Percentiles rank a stretch among this genome's conserved stretches.
Conservation (phyloP, 306 rosid genomes). For the Rosa persica region DNA sequence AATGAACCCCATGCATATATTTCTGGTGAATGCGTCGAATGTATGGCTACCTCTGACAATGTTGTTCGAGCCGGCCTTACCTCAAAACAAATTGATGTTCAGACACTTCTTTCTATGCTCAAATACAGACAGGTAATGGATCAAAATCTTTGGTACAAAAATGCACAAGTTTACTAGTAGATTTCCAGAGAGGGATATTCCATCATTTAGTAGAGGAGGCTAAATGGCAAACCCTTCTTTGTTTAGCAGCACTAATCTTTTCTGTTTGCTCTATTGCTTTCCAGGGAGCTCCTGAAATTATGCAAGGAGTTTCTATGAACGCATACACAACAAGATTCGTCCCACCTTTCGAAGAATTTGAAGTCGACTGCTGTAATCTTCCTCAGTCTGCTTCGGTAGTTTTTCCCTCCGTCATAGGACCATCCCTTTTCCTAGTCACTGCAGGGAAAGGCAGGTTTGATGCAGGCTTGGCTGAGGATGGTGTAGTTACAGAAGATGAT, state of each 20-base stretch:
- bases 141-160: background rate
- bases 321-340: slow-evolving; percentile 31
- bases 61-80: slow-evolving; percentile 50
- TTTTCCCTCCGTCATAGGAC: slow-evolving; percentile 40
- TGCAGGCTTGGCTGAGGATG: slow-evolving; percentile 17
- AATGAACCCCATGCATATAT: slow-evolving; percentile 49
- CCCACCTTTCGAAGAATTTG: slow-evolving; percentile 44
- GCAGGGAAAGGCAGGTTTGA: slow-evolving; percentile 35
- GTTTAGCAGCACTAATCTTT: background rate
- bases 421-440: slow-evolving; percentile 36
- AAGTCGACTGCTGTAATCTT: slow-evolving; percentile 37
- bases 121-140: slow-evolving; percentile 38
- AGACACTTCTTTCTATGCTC: slow-evolving; percentile 45
- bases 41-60: slow-evolving; percentile 51
- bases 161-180: background rate
- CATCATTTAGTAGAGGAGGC: background rate
- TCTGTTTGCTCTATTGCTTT: background rate
- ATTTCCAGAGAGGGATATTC: background rate
- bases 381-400: slow-evolving; percentile 31
- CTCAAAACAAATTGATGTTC: slow-evolving; percentile 35
- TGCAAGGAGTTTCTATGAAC: slow-evolving; percentile 35
- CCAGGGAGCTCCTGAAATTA: slow-evolving; percentile 45
- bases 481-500: slow-evolving; percentile 18
- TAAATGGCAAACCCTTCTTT: background rate
- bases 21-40: slow-evolving; percentile 43